Conservation (phyloP, 2,329 filamentous ascomycete species). For the Hymenoscyphus fructigenus region DNA sequence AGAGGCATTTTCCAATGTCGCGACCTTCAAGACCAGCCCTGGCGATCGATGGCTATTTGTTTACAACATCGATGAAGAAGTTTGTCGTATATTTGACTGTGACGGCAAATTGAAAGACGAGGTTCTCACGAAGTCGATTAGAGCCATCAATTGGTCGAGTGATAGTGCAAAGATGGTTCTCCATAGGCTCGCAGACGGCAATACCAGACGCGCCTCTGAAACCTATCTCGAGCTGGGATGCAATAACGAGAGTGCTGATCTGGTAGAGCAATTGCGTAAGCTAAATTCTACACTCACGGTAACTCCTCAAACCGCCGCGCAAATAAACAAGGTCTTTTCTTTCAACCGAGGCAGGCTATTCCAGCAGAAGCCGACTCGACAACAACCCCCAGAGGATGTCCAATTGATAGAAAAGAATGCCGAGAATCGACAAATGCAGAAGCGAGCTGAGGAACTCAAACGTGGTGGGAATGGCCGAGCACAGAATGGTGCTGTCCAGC, state of each 20-base stretch:
- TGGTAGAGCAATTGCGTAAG: not conserved
- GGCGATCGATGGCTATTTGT: not conserved
- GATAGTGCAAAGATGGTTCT: not conserved
- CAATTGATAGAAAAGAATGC: slow-evolving; percentile 3
- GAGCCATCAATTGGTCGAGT: not conserved
- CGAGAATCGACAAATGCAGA: not conserved
- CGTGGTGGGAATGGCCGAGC: not conserved
- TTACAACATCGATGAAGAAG: not conserved
- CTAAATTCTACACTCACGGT: not conserved
- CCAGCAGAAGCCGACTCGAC: not conserved
- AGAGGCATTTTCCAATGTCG: not conserved
- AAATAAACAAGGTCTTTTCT: slow-evolving; percentile 14
- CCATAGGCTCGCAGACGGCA: not conserved
- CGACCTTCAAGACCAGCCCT: not conserved
- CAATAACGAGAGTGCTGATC: not conserved
- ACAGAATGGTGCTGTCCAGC: not conserved
- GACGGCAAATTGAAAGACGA: not conserved
- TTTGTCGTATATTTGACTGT: not conserved
- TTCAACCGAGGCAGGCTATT: not conserved
- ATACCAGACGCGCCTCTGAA: not conserved
- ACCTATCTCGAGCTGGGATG: slow-evolving; percentile 11
- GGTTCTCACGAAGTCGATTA: not conserved
- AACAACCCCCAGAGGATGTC: not conserved
- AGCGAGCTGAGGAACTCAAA: not conserved
- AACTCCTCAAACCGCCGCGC: not conserved